These are phyloP conservation scores for Leccinum obscurum DNA, from an alignment of 768 basidiomycete genomes.

Conservation along the genomic window DNA sequence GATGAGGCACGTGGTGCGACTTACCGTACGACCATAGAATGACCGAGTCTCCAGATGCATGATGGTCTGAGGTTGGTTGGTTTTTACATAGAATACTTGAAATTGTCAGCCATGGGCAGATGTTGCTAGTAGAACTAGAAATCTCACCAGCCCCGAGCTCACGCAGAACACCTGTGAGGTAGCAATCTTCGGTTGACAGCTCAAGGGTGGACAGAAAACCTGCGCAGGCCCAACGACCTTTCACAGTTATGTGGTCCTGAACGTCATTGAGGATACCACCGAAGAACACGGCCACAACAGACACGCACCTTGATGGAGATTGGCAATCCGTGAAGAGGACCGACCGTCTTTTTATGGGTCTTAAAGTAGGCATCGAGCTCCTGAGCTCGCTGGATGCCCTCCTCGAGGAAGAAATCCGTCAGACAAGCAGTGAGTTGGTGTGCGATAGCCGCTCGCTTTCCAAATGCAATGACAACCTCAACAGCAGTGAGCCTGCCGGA, in stretches of 20 bases:
- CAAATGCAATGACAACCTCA: conserved; percentile 43
- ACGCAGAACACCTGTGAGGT: conserved; percentile 37
- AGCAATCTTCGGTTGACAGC: conserved; percentile 26
- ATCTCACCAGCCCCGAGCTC: conserved; percentile 43
- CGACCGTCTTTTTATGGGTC: conserved; percentile 39
- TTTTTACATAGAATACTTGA: conserved; percentile 44
- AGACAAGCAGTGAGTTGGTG: conserved; percentile 46
- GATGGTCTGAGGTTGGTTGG: conserved; percentile 43
- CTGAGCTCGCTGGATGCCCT: conserved; percentile 38
- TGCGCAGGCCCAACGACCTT: conserved; percentile 39
- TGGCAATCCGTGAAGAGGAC: conserved; percentile 45
- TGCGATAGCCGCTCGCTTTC: conserved; percentile 52
- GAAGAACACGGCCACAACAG: not conserved
- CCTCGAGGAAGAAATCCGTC: conserved; percentile 47
- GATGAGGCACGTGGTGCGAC: not conserved
- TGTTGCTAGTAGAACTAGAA: not conserved
- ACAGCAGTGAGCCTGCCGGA: conserved; percentile 37
- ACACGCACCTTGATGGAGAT: conserved; percentile 40
- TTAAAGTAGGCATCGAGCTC: conserved; percentile 43
- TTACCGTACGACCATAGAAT: conserved; percentile 34
- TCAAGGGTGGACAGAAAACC: conserved; percentile 35
- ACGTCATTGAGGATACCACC: not conserved
- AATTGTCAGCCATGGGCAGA: conserved; percentile 6
- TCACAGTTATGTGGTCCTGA: conserved; percentile 42
- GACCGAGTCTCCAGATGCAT: conserved; percentile 40